Evolutionary conservation across 371 early-diverging fungal genomes (phyloP).

Genomic region (Enterospora canceri): DNA sequence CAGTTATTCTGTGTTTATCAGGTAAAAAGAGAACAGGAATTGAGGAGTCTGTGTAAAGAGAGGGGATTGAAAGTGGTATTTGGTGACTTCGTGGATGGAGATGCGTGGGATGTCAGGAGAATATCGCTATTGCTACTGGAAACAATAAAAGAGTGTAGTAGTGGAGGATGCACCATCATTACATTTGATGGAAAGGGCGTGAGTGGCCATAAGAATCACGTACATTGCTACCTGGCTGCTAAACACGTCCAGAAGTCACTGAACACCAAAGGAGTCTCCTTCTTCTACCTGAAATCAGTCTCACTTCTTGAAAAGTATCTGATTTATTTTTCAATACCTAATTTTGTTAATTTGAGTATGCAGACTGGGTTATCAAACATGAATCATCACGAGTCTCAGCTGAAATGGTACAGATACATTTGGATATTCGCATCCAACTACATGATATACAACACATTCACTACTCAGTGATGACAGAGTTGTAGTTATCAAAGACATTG

Average conservation of each 20-base stretch:
- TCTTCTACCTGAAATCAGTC: background rate
- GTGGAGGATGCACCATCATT: constrained; percentile 59
- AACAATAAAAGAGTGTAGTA: background rate
- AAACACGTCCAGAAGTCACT: constrained; percentile 53
- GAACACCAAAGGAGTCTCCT: background rate
- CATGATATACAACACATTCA: constrained; percentile 60
- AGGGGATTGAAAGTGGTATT: constrained; percentile 15
- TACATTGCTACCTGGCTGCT: constrained; percentile 65
- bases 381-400: constrained; percentile 69
- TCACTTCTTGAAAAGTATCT: background rate
- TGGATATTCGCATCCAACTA: constrained; percentile 80
- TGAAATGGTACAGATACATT: constrained; percentile 82
- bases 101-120: constrained; percentile 19
- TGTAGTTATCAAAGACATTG: background rate
- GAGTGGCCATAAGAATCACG: constrained; percentile 80
- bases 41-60: constrained; percentile 15
- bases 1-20: constrained; percentile 65
- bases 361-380: constrained; percentile 61
- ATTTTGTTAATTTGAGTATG: background rate
- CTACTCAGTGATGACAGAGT: background rate
- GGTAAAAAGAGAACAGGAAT: constrained; percentile 59
- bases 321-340: background rate
- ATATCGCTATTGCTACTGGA: constrained; percentile 21
- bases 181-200: constrained; percentile 83
- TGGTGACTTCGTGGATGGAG: constrained; percentile 36